Conservation (phyloP, 257 asterid species). For the Solanum virginianum region DNA sequence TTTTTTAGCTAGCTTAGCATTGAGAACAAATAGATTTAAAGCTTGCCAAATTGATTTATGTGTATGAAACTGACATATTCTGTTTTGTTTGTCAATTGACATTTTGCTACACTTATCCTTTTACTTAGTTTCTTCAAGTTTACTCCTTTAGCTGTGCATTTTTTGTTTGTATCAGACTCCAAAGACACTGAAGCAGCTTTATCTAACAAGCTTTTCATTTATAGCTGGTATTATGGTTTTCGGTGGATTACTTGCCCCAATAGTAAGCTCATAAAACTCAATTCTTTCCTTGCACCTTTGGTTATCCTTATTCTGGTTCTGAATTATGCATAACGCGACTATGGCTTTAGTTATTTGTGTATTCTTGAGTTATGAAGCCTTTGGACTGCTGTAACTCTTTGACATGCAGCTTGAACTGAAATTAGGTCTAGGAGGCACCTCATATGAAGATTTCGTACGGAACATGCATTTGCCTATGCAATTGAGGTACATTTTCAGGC, state of each 20-base stretch:
- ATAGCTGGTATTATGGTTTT: conserved; percentile 71
- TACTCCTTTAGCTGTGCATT: neutral
- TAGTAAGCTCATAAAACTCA: conserved; percentile 37
- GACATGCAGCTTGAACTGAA: conserved; percentile 71
- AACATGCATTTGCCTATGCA: conserved; percentile 81
- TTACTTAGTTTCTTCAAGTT: neutral
- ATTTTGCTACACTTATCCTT: neutral
- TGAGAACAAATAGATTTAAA: neutral
- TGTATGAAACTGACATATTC: neutral
- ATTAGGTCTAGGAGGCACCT: conserved; percentile 83
- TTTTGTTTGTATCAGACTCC: conserved; percentile 46
- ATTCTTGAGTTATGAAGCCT: neutral
- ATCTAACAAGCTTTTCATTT: conserved; percentile 70
- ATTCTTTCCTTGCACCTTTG: neutral
- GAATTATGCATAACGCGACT: neutral
- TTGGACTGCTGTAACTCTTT: conserved; percentile 6
- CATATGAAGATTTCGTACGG: conserved; percentile 66
- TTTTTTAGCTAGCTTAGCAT: neutral
- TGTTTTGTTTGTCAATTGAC: neutral
- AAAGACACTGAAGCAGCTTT: conserved; percentile 74
- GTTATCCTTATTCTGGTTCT: neutral
- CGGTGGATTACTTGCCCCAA: conserved; percentile 87
- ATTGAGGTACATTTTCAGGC: conserved; percentile 35
- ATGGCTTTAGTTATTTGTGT: neutral
- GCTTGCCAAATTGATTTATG: neutral